phyloP scores from a whole-genome alignment of 1,139 yeast genomes.

The Eremothecium sinecaudum region DNA sequence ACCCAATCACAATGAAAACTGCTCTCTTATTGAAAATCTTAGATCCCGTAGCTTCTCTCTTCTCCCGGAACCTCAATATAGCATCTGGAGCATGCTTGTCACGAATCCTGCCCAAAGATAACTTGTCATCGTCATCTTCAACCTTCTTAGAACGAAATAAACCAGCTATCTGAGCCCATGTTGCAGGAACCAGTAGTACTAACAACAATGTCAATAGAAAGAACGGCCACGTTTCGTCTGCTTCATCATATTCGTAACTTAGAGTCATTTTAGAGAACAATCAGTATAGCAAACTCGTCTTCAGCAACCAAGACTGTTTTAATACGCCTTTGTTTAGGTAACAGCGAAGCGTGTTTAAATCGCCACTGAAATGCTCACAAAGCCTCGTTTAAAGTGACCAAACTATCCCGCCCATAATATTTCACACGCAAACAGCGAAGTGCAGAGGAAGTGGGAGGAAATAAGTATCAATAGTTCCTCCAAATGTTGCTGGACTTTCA shows the following conservation, averaged over 20 bases:
- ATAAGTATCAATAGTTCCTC: too few relatives aligned
- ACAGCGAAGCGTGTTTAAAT: too few relatives aligned
- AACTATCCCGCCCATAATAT: too few relatives aligned
- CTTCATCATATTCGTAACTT: constrained; percentile 71
- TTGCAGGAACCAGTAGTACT: constrained; percentile 60
- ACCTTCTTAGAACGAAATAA: constrained; percentile 16
- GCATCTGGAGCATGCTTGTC: constrained; percentile 32
- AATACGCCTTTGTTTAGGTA: too few relatives aligned
- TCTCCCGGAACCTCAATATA: constrained; percentile 37
- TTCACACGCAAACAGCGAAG: too few relatives aligned
- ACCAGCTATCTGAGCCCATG: constrained; percentile 40
- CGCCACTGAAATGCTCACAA: too few relatives aligned
- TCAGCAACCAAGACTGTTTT: too few relatives aligned
- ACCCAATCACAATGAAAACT: constrained; percentile 48
- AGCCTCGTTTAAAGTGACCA: too few relatives aligned
- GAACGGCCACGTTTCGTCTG: constrained; percentile 93
- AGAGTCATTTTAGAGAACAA: constrained; percentile 31
- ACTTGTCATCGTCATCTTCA: constrained; percentile 9
- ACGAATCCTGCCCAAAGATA: constrained; percentile 14
- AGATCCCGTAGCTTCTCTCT: constrained; percentile 9
- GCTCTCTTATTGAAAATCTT: constrained; percentile 29
- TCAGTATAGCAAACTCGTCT: too few relatives aligned
- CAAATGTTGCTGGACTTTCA: too few relatives aligned
- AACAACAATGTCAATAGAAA: constrained; percentile 68
- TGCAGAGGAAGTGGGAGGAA: too few relatives aligned